Evolutionary conservation across 2,329 filamentous ascomycete genomes (phyloP).

Genomic region (Helotiales sp.): DNA sequence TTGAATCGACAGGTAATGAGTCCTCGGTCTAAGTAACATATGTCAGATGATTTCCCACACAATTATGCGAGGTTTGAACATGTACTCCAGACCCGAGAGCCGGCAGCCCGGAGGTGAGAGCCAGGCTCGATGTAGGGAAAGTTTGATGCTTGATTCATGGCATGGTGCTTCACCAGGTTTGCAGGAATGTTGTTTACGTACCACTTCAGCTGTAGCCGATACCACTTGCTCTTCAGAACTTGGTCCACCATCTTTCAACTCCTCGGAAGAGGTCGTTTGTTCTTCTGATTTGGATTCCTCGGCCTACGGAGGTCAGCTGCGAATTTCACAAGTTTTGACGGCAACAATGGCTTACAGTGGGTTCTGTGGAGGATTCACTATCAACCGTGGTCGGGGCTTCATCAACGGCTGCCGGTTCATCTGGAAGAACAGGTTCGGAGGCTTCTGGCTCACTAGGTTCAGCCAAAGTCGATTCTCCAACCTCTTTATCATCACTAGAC

Average conservation of each 20-base stretch:
- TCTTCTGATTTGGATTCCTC: constrained; percentile 1
- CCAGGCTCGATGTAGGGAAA: not conserved
- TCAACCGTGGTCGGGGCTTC: not conserved
- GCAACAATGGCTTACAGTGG: not conserved
- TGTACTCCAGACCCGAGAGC: no score
- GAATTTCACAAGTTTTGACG: no score
- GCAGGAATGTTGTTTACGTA: not conserved
- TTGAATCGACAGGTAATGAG: not conserved
- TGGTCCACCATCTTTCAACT: not conserved
- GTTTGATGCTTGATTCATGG: not conserved
- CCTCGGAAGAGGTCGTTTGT: not conserved
- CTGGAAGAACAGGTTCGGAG: not conserved
- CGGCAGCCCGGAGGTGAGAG: not conserved
- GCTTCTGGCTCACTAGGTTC: not conserved
- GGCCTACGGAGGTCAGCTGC: not conserved
- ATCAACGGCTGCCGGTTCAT: not conserved
- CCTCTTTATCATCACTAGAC: not conserved
- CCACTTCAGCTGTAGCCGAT: no score
- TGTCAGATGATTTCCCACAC: not conserved
- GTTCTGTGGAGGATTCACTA: not conserved
- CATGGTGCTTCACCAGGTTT: not conserved
- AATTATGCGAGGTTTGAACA: not conserved
- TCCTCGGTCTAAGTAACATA: not conserved
- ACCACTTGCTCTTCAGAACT: not conserved
- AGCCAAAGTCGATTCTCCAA: not conserved